These are phyloP conservation scores for Musa troglodytarum DNA, from an alignment of 176 grass and related monocot species.

Conservation along the genomic window DNA sequence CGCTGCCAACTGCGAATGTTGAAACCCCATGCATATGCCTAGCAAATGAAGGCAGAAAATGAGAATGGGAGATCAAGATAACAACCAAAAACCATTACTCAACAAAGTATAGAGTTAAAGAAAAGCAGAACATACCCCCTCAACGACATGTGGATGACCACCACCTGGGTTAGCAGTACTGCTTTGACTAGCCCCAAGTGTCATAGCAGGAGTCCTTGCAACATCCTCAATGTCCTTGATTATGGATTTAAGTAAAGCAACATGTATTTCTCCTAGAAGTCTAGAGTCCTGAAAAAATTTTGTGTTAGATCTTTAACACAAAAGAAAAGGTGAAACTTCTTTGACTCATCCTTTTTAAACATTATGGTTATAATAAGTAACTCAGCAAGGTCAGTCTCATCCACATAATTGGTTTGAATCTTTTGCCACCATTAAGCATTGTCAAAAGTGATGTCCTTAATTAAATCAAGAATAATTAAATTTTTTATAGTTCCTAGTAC, in stretches of 20 bases:
- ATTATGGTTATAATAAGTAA: neutral
- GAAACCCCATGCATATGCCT: conserved; percentile 95
- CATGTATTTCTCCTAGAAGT: conserved; percentile 71
- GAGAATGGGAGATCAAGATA: neutral
- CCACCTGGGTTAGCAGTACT: conserved; percentile 67
- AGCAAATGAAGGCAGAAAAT: conserved; percentile 24
- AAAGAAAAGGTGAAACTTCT: neutral
- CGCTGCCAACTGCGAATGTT: conserved; percentile 76
- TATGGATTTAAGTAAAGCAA: conserved; percentile 70
- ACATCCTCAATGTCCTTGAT: conserved; percentile 97
- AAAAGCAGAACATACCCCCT: conserved; percentile 49
- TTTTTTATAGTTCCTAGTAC: too few relatives aligned
- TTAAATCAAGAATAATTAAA: too few relatives aligned
- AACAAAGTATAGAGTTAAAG: neutral
- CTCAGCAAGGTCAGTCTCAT: neutral
- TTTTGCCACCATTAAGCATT: too few relatives aligned
- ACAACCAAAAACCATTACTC: neutral
- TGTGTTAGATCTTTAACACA: conserved; percentile 7
- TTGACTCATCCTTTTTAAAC: neutral
- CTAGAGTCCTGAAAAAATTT: conserved; percentile 62
- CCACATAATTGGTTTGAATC: neutral
- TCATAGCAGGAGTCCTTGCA: conserved; percentile 62
- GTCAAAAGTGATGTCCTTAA: too few relatives aligned
- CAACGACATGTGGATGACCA: conserved; percentile 77
- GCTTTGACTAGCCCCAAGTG: conserved; percentile 59